Conservation (phyloP, 2,329 filamentous ascomycete species). For the Fusarium odoratissimum region DNA sequence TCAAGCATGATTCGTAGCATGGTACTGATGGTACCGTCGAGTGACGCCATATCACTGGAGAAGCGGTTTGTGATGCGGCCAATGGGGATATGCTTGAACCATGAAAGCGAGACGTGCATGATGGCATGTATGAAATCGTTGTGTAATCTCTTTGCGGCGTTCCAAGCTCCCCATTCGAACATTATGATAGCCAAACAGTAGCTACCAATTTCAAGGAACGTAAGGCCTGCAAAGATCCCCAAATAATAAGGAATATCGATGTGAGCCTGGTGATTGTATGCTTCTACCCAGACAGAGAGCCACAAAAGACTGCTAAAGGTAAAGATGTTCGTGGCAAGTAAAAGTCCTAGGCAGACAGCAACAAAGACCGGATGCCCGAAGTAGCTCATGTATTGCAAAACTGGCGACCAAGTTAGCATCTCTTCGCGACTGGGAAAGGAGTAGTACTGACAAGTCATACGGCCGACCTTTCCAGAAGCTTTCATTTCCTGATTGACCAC, state of each 20-base stretch:
- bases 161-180: slow-evolving; percentile 68
- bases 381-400: slow-evolving; percentile 63
- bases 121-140: slow-evolving; percentile 63
- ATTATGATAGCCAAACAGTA: slow-evolving; percentile 57
- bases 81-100: slow-evolving; percentile 66
- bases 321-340: slow-evolving; percentile 55
- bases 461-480: slow-evolving; percentile 57
- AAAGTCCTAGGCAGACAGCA: slow-evolving; percentile 52
- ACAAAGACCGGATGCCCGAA: slow-evolving; percentile 61
- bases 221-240: slow-evolving; percentile 62
- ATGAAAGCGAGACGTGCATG: slow-evolving; percentile 65
- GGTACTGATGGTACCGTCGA: slow-evolving; percentile 61
- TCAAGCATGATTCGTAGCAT: slow-evolving; percentile 59
- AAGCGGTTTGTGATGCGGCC: slow-evolving; percentile 67
- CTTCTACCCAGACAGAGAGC: slow-evolving; percentile 66
- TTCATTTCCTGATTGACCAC: slow-evolving; percentile 62
- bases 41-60: slow-evolving; percentile 66
- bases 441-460: slow-evolving; percentile 56
- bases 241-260: slow-evolving; percentile 63
- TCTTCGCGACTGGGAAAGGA: neutral
- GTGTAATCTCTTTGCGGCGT: slow-evolving; percentile 65
- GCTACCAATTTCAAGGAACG: slow-evolving; percentile 56
- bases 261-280: slow-evolving; percentile 57
- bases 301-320: slow-evolving; percentile 59
- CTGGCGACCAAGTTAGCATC: slow-evolving; percentile 44